Percentiles rank a stretch among this genome's conserved stretches.
Conservation (phyloP, 2,329 filamentous ascomycete species). For the Trichoderma harzianum region DNA sequence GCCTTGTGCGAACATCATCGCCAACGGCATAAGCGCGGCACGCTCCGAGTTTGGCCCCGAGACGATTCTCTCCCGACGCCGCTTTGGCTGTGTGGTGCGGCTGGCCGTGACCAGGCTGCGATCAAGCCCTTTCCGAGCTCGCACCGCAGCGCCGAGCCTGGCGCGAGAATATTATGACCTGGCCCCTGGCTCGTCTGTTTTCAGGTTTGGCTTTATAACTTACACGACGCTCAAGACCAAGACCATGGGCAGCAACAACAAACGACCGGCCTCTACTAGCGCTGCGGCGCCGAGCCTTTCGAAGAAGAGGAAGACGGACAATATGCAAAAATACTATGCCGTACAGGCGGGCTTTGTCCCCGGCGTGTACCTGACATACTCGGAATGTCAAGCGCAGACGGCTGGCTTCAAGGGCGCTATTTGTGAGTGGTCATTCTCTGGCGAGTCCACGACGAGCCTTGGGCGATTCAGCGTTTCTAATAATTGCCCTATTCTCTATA, state of each 20-base stretch:
- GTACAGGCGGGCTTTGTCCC: conserved; percentile 55
- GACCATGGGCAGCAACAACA: conserved; percentile 30
- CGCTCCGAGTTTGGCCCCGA: not conserved
- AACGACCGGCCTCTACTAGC: conserved; percentile 27
- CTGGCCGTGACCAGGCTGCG: conserved; percentile 1
- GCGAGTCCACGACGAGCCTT: not conserved
- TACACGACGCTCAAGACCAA: not conserved
- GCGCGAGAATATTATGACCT: conserved; percentile 23
- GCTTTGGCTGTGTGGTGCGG: not conserved
- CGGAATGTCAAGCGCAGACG: conserved; percentile 60
- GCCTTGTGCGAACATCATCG: conserved; percentile 24
- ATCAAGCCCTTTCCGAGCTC: conserved; percentile 6
- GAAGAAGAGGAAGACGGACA: conserved; percentile 50
- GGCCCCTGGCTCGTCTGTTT: conserved; percentile 24
- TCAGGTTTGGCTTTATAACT: conserved; percentile 23
- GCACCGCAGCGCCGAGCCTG: conserved; percentile 20
- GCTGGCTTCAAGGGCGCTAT: conserved; percentile 60
- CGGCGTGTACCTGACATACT: conserved; percentile 60
- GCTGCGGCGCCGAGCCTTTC: conserved; percentile 22
- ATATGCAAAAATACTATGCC: conserved; percentile 58
- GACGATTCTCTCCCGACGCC: not conserved
- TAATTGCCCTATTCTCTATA: conserved; percentile 32
- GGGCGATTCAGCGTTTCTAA: conserved; percentile 6
- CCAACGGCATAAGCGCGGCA: conserved; percentile 21
- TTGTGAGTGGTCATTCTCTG: conserved; percentile 51